Base-by-base conservation (phyloP, 75 land plant genomes). In the Selaginella moellendorffii region DNA sequence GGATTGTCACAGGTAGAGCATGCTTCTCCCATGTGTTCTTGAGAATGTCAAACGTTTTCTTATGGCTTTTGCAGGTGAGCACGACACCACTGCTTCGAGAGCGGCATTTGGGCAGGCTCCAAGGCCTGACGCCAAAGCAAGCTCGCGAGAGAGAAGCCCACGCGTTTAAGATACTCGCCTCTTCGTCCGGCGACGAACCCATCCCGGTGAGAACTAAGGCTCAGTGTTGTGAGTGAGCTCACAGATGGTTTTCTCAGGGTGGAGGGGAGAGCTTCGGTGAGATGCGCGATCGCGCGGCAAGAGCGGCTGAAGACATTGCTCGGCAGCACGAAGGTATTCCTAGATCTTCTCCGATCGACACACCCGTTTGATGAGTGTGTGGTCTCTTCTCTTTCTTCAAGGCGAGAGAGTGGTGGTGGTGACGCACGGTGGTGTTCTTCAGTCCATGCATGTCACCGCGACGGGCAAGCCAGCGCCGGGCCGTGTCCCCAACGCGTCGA, bases 261-360 rank as follows among this genome's bases (percentile, higher is more conserved):
- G 98, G 96, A 74, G 98, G 98, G 69, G 98, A 93, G 75, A 88
- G 96, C 76, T 24, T 76, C 27, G 76, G 83, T 66, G 85, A 89
- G 69, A 74, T 93, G 54, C 70, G 72, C 61, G 53, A 65, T 22
- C 96, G 98, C 26, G 65, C 79, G 36, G 77, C 72, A 59, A 65
- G 79, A 62, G 63, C 79, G 23, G 70, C 85, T 71, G 73, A 93
- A 31, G 78, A 66, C 61, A 81, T 93, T 63, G 90, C 81, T 54
- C 31, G 52, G 10, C 78, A 79, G 53, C 95, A 91, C 62, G 70
- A 25, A 72, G 97, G 97, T 87, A 69, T 25, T 28, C 2, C 36
- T 60, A 2, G 21, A 19, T 61, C 42, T 5, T 63, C n/a, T 63
- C 21, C 17, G 1, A 2, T 63, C n/a, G 54, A 2, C 28, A 19